Evolutionary conservation across 2,329 filamentous ascomycete species (phyloP), one percentile per base, ranked within the genome.

Genomic region (Dactylellina parvicollis): DNA sequence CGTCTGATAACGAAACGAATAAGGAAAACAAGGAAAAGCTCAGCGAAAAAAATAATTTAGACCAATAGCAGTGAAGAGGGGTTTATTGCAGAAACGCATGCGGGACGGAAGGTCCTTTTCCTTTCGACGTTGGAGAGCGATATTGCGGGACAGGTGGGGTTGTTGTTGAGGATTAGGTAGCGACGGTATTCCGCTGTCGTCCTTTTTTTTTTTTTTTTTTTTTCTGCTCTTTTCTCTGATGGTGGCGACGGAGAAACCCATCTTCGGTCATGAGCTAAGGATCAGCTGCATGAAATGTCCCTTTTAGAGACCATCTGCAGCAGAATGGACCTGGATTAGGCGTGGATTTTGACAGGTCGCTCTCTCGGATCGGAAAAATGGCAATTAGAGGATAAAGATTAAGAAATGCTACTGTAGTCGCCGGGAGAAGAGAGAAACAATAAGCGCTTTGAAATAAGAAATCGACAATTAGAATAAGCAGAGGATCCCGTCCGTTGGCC

Each of bases 141-240:
- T 64, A 46, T 57, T 62, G 66, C 66, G 66, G 66, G 59, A 72
- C 66, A 62, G 59, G 66, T 72, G 66, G 66, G 66, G 66, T 72
- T 32, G 49, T 30, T 14, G 32, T 38, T 20, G 62, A 50, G 52
- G 44, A 54, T 32, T 59, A 60, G 64, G 46, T 50, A 60, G 54
- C 54, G 44, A 57, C 22, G 34, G 4, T 12, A 28, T 30, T 50
- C 16, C 24, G 26, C 28, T 61, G 47, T 40, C 36, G 34, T 56
- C 18, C 40, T 50, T 20, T 22, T 49, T 36, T n/a, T 47, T 34
- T 50, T 22, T 24, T 52, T 14, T 34, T 52, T 34, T 52, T 52
- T 32, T 34, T 34, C 34, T 26, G 12, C 54, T 24, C 44, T 65
- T 54, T 54, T n/a, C n/a, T 16, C 34, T 55, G 40, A 22, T 55